A percentile compares a stretch with the other conserved stretches of the same genome.
These are phyloP conservation scores for Wickerhamomyces ciferrii DNA, from an alignment of 805 yeast genomes.

Conservation along the genomic window DNA sequence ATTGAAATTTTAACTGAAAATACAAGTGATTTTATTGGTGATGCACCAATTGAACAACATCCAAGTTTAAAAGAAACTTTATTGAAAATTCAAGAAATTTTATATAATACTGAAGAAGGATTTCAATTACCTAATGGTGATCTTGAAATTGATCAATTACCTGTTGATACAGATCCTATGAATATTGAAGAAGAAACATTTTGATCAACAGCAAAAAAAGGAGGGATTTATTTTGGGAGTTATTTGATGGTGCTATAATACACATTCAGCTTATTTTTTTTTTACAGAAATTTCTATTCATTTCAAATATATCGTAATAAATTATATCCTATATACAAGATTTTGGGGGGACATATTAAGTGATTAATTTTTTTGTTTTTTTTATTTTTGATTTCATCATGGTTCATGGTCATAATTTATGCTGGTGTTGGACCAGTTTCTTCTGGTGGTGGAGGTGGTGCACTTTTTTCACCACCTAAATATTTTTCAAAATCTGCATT, in stretches of 20 bases:
- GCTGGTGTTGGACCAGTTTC: not conserved
- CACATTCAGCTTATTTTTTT: too few relatives aligned
- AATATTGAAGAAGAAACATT: slow-evolving; percentile 32
- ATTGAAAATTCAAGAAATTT: slow-evolving; percentile 64
- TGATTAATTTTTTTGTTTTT: too few relatives aligned
- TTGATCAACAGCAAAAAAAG: too few relatives aligned
- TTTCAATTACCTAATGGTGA: slow-evolving; percentile 55
- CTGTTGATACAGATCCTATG: slow-evolving; percentile 18
- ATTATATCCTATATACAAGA: not conserved
- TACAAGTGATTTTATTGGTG: slow-evolving; percentile 45
- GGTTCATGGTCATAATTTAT: too few relatives aligned
- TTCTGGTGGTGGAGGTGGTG: slow-evolving; percentile 1
- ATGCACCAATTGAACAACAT: slow-evolving; percentile 19
- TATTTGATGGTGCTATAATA: too few relatives aligned
- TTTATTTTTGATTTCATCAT: too few relatives aligned
- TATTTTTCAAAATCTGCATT: slow-evolving; percentile 88
- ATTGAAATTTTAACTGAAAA: slow-evolving; percentile 78
- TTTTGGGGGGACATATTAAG: not conserved
- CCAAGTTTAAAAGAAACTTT: slow-evolving; percentile 37
- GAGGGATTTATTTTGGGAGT: too few relatives aligned
- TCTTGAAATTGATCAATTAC: slow-evolving; percentile 15
- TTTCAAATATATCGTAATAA: not conserved
- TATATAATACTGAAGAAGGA: slow-evolving; percentile 82
- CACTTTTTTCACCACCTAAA: slow-evolving; percentile 29
- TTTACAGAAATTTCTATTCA: too few relatives aligned